Base-by-base conservation (phyloP, 768 basidiomycete genomes). In the Trametes gibbosa region DNA sequence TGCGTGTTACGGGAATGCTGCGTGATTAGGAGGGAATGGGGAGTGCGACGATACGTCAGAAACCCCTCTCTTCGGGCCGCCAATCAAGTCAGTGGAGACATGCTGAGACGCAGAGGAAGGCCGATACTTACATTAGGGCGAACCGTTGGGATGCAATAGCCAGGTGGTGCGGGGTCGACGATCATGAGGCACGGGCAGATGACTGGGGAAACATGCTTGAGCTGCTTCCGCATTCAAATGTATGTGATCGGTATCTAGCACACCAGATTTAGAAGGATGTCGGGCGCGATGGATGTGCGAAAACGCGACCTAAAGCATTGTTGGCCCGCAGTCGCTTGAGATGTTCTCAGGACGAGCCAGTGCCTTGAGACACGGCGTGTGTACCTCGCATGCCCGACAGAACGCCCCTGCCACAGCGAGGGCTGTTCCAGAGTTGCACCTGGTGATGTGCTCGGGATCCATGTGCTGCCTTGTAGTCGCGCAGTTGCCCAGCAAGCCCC, bases 111-210 rank as follows among this genome's bases (percentile, higher is more conserved):
- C 61, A 43, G 50, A 62, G 51, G 54, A 57, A 34, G 34, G 43
- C 55, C 58, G 45, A 35, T 39, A 14, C 14, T 45, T 35, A 27
- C 21, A 40, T 49, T 37, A 17, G 52, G 40, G 34, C 25, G 29
- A 51, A 43, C 39, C 40, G 59, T 24, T 23, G 59, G 53, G 61
- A 56, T 50, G 40, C 51, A 54, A 19, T 42, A 51, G 50, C 56
- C 56, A 56, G 32, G 52, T 53, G 52, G 58, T 51, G 56, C 32
- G 24, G n/a, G 29, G 5, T 16, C 17, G 48, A 35, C 19, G 56
- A 64, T 64, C 63, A 64, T 64, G 63, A 59, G 63, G 56, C 19
- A 42, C 32, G 32, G 32, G 56, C 63, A 64, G 46, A 58, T 64
- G 63, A 64, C 63, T 56, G 51, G 24, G 24, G 34, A 17, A 49